Base-by-base conservation (phyloP, 148 eudicot species). In the Simmondsia chinensis region DNA sequence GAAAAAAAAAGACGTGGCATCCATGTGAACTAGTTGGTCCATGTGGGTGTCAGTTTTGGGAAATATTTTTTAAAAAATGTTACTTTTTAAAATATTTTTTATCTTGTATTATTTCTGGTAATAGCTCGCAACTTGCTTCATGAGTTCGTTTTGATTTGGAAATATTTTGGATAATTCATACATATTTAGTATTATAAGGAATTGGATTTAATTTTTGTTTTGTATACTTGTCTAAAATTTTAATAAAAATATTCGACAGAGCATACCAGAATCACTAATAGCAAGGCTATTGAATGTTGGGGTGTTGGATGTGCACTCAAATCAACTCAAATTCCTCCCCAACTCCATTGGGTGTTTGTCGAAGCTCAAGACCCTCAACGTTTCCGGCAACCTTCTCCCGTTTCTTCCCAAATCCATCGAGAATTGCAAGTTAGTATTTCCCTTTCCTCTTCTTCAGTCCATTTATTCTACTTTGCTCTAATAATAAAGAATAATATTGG, bases 341-440 rank as follows among this genome's bases (percentile, higher is more conserved):
- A 83, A 83, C 61, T 83, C 94, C 20, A 80, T 83, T 25, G 94
- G 94, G 0, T 83, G 94, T 56, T 69, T 80, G 43, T 65, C 84
- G 0, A 83, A 76, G 59, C 81, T 83, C 10, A 80, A 76, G 63
- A 12, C 54, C 39, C 58, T 83, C 7, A 80, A 83, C 51, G 76
- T 83, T 5, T 76, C 94, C 0, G 94, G 81, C 41, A 83, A 83
- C 57, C 81, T 68, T 55, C 69, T 83, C 18, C 44, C 25, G 9
- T 54, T 73, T 12, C 78, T 83, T 39, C 88, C 94, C 0, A 77
- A 53, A 47, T 66, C 82, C 28, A 69, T 83, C 16, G 84, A 80
- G 50, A 71, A 79, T 43, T 83, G 94, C 94, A 83, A 79, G 94
- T 82, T 11, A 5, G 27, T 5, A 19, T 42, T 5, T 24, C 11